Percentiles rank a stretch among this genome's conserved stretches.
Evolutionary conservation across 371 early-diverging fungal genomes (phyloP).

Genomic region (Entomophthora muscae): DNA sequence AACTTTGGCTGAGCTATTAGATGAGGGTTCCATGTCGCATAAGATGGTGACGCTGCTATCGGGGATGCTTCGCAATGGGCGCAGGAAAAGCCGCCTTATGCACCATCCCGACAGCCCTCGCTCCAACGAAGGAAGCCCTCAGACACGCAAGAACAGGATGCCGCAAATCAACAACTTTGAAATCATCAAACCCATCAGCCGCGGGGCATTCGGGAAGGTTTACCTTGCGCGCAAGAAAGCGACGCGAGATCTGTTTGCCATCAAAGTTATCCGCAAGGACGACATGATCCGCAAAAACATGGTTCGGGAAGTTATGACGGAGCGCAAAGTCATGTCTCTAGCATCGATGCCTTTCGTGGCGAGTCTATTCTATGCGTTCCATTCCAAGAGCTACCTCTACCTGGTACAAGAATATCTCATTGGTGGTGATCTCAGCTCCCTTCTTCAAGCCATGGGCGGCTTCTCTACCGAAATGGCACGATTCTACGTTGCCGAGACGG

Average conservation of each 20-base stretch:
- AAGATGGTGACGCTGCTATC: conserved; percentile 2
- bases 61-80: conserved; percentile 1
- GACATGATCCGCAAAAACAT: conserved; percentile 88
- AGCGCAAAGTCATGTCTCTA: conserved; percentile 67
- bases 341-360: conserved; percentile 85
- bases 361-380: conserved; percentile 78
- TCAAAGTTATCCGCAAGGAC: conserved; percentile 79
- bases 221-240: conserved; percentile 65
- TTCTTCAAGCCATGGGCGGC: conserved; percentile 50
- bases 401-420: conserved; percentile 87
- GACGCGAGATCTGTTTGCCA: conserved; percentile 77
- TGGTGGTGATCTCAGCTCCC: conserved; percentile 87
- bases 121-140: conserved; percentile 2
- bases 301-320: conserved; percentile 81
- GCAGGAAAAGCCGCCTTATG: background rate
- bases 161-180: conserved; percentile 74
- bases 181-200: conserved; percentile 68
- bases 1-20: too few species aligned
- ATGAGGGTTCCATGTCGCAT: background rate
- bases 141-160: conserved; percentile 12
- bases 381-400: conserved; percentile 73
- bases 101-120: background rate
- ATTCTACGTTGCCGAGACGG: conserved; percentile 81
- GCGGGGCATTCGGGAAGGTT: conserved; percentile 75
- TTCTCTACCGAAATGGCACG: conserved; percentile 71